Percentiles rank a stretch among this genome's conserved stretches.
Evolutionary conservation across 73 alveolate genomes (phyloP).

Genomic region (Loxodes magnus): DNA sequence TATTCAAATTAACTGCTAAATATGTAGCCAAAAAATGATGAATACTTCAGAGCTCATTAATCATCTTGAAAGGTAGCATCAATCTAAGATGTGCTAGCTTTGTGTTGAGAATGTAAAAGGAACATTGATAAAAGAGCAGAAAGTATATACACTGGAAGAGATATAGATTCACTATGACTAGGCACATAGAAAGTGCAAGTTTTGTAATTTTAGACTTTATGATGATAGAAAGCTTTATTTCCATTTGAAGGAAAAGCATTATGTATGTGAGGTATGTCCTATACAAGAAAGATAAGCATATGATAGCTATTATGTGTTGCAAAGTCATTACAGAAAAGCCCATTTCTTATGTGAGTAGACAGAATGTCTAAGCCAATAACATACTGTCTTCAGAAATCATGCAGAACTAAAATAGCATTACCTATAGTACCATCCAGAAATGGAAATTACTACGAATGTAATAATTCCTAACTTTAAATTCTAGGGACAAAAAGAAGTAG

Average conservation of each 20-base stretch:
- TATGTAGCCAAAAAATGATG: no score
- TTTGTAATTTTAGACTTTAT: background rate
- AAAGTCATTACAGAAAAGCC: conserved; percentile 12
- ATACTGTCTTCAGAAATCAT: conserved; percentile 2
- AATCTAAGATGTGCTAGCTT: no score
- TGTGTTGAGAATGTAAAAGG: no score
- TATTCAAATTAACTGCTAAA: no score
- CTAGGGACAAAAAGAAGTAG: background rate
- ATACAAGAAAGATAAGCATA: background rate
- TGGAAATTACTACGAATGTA: background rate
- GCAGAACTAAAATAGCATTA: conserved; percentile 7
- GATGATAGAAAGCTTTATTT: background rate
- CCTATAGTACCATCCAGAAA: background rate
- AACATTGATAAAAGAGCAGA: no score
- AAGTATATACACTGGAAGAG: no score
- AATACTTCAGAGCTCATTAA: no score
- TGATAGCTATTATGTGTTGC: background rate
- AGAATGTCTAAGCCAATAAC: background rate
- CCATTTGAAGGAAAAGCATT: conserved; percentile 2
- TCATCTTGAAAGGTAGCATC: no score
- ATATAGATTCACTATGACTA: background rate
- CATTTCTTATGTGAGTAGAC: conserved; percentile 7
- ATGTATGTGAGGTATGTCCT: conserved; percentile 4
- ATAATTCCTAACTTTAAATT: background rate
- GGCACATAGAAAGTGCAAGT: background rate